Conservation (phyloP, 73 alveolate species). For the Paramecium octaurelia region DNA sequence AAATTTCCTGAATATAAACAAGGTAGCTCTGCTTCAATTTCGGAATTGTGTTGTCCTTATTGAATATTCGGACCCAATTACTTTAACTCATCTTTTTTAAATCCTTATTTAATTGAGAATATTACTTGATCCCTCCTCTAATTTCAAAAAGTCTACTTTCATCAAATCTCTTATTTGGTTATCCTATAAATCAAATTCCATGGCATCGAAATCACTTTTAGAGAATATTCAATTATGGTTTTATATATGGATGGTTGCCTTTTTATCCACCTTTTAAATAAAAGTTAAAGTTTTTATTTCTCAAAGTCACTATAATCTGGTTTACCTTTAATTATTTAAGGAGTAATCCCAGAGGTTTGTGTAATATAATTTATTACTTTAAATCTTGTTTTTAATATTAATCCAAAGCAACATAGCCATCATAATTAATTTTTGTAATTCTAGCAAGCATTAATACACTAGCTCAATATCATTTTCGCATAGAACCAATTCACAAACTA, state of each 20-base stretch:
- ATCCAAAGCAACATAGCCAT: slow-evolving; percentile 81
- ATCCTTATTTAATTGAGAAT: neutral
- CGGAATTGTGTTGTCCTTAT: slow-evolving; percentile 77
- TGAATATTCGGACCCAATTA: slow-evolving; percentile 65
- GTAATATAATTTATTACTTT: slow-evolving; percentile 72
- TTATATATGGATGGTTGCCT: slow-evolving; percentile 20
- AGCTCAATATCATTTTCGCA: slow-evolving; percentile 69
- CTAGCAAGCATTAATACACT: slow-evolving; percentile 66
- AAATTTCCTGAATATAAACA: slow-evolving; percentile 67
- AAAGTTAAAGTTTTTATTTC: slow-evolving; percentile 52
- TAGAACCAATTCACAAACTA: slow-evolving; percentile 87
- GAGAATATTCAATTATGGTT: slow-evolving; percentile 73
- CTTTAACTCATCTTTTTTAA: slow-evolving; percentile 64
- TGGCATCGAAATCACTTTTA: slow-evolving; percentile 70
- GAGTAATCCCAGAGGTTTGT: slow-evolving; percentile 76
- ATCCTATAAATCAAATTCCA: slow-evolving; percentile 62
- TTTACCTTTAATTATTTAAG: slow-evolving; percentile 64
- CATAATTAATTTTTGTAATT: slow-evolving; percentile 74
- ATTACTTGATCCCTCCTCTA: slow-evolving; percentile 63
- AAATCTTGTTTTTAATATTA: slow-evolving; percentile 67
- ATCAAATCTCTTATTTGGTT: slow-evolving; percentile 65
- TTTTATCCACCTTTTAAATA: slow-evolving; percentile 42
- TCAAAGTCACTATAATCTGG: slow-evolving; percentile 59
- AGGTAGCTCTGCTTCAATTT: slow-evolving; percentile 80
- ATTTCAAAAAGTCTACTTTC: slow-evolving; percentile 55